Base-by-base conservation (phyloP, 2,329 filamentous ascomycete genomes). In the Colletotrichum cuscutae region DNA sequence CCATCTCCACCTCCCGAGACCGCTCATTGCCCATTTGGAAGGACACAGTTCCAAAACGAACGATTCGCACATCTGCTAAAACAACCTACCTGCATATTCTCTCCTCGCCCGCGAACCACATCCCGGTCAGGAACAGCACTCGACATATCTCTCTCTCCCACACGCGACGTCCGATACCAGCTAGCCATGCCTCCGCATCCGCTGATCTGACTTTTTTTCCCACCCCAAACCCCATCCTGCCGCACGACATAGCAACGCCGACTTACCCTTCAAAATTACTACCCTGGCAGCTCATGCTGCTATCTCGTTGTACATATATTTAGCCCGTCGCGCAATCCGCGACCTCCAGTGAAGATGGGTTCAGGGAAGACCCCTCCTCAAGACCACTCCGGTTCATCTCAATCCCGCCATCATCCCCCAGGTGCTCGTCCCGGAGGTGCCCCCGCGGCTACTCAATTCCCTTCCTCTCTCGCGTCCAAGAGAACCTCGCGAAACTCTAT, bases 401-500 rank as follows among this genome's bases (percentile, higher is more conserved):
- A 72, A 52, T 56, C 54, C 46, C 73, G 35, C 24, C 30, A 61
- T 59, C 32, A 24, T 15, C 22, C 66, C 28, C 28, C 58, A 37
- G 58, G 56, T 46, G n/a, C 56, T 68, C 74, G 46, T 35, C n/a
- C 37, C 26, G 57, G 57, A 57, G 52, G 42, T 30, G 60, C 22
- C 52, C 24, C 68, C 15, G 49, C 28, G 22, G 53, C 69, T 32
- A 32, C 66, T 59, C 59, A 73, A 68, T 71, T 74, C 59, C 70
- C 72, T 71, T 75, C 61, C 28, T 56, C 72, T 32, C 68, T 63
- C n/a, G 56, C 64, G 19, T 57, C 72, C 46, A 75, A 74, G 30
- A 74, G 64, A 22, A 49, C 37, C 35, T 56, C 54, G 35, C 69
- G 64, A 52, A 80, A 82, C 58, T 81, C 85, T 24, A 79, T 87